These are phyloP conservation scores for Saturnispora gosingensis DNA, from an alignment of 805 yeast species.

Conservation along the genomic window DNA sequence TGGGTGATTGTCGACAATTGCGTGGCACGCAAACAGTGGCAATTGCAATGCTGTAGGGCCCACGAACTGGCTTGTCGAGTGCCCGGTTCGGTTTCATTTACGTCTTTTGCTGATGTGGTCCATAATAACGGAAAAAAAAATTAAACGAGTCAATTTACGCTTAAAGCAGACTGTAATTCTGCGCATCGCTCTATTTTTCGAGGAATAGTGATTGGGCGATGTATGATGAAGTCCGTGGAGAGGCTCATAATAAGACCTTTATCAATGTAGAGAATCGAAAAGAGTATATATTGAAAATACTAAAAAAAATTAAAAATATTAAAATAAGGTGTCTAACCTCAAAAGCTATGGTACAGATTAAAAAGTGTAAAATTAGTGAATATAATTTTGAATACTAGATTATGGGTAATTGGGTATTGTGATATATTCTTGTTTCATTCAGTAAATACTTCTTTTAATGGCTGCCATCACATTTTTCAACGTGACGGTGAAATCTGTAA, in stretches of 20 bases:
- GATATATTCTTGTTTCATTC: neutral
- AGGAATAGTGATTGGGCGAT: too few relatives aligned
- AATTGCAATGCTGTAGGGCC: neutral
- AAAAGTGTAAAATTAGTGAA: neutral
- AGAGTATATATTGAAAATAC: neutral
- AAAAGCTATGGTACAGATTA: neutral
- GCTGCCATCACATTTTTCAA: constrained; percentile 14
- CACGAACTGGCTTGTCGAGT: too few relatives aligned
- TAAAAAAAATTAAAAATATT: neutral
- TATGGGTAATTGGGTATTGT: neutral
- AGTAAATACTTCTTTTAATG: neutral
- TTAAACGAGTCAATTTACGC: neutral
- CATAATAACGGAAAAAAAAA: neutral
- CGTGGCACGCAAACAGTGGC: neutral
- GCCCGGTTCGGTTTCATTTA: neutral
- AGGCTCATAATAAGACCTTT: too few relatives aligned
- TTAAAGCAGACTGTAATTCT: neutral
- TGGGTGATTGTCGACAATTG: too few relatives aligned
- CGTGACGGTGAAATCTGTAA: constrained; percentile 19
- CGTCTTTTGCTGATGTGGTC: neutral
- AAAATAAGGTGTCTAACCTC: neutral
- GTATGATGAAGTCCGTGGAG: too few relatives aligned
- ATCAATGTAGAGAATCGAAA: neutral
- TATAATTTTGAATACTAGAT: neutral
- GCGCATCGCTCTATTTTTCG: neutral